A percentile compares a stretch with the other conserved stretches of the same genome.
phyloP scores from a whole-genome alignment of 2,329 filamentous ascomycete genomes.

The Trichoderma brevicompactum region DNA sequence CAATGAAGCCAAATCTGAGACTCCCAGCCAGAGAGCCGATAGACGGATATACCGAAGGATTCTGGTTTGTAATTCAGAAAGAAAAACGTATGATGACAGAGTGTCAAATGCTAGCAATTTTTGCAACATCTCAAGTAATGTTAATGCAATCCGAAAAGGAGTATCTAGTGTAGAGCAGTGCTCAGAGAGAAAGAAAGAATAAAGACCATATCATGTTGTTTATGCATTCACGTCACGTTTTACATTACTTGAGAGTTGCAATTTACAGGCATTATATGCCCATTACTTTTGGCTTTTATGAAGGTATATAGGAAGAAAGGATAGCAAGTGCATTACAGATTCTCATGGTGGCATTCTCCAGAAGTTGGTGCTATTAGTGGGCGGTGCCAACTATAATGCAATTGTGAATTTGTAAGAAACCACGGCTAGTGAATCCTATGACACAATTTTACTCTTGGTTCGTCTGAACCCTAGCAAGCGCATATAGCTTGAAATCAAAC shows the following conservation, averaged over 20 bases:
- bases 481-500: background rate
- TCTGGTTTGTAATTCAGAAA: slow-evolving; percentile 1
- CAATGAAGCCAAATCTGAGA: background rate
- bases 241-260: too few relatives aligned
- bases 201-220: too few relatives aligned
- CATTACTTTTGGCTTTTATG: too few relatives aligned
- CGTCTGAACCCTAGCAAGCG: background rate
- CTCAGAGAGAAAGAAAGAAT: too few relatives aligned
- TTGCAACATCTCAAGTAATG: too few relatives aligned
- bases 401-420: background rate
- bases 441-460: background rate
- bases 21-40: background rate
- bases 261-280: too few relatives aligned
- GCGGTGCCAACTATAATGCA: background rate
- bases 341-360: background rate
- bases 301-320: too few relatives aligned
- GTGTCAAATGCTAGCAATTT: background rate
- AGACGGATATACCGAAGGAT: slow-evolving; percentile 11
- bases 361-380: too few relatives aligned
- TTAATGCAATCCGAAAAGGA: too few relatives aligned
- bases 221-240: too few relatives aligned
- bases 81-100: background rate
- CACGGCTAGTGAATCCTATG: background rate
- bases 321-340: too few relatives aligned
- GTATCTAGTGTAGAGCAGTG: too few relatives aligned